Evolutionary conservation across 169 alveolate genomes (phyloP), one percentile per base, ranked within the genome.

Genomic region (Prorocentrum cordatum): DNA sequence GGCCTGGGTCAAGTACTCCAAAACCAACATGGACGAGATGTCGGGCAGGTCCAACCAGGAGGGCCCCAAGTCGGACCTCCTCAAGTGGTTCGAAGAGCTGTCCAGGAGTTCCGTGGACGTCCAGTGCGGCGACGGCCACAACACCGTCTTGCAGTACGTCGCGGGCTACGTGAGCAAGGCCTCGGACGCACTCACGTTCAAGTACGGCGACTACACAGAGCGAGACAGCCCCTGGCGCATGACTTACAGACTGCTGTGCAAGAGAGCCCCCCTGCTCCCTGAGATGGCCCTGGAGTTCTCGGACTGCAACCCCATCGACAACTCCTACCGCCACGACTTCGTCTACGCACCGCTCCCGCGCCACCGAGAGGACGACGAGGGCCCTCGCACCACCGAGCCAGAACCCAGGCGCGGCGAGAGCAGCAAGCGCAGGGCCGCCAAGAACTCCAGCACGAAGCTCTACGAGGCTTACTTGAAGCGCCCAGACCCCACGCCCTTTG

Each of bases 101-200:
- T 79, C 61, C 38, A 10, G 24, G 3, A 38, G 50, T 20, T 18
- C 38, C 0, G 64, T 32, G 0, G 89, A 61, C 24, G 89, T 38
- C 24, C 62, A 79, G 6, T 58, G 50, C 66, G 50, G 71, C 1
- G 42, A 18, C 16, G 84, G 84, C 45, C 1, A 7, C 5, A 18
- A 58, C 47, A 9, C 2, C 66, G 3, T 79, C 33, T 7, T 79
- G 54, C 16, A 29, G 12, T 79, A 79, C 4, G 77, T 79, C 2
- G 33, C 32, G 1, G 89, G 89, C 38, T 79, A 79, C 66, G 32
- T 39, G 1, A 4, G 64, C 2, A 79, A 79, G 50, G 73, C 77
- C 16, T 26, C 67, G 29, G 77, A 79, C 38, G 42, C 77, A 1
- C 66, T 61, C 54, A 5, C 22, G 3, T 77, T 77, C 45, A 29